Percentiles rank a stretch among this genome's conserved stretches.
Conservation (phyloP, 495 filamentous ascomycete species). For the Neurospora tetraspora region DNA sequence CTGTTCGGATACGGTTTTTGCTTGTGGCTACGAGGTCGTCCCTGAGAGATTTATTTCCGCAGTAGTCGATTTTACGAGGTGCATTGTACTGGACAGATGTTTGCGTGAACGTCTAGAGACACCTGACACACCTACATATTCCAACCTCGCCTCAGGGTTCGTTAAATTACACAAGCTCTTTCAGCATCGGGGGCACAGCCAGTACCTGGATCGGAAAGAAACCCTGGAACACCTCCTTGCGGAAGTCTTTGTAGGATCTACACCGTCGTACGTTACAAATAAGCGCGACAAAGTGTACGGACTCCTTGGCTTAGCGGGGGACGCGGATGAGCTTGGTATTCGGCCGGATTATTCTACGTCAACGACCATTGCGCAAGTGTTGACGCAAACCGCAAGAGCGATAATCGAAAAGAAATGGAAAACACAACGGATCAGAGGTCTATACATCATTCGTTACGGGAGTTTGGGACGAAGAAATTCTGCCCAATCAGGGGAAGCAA, state of each 20-base stretch:
- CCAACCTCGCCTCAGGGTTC: background rate
- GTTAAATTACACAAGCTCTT: rapidly evolving
- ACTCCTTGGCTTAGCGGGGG: conserved; percentile 6
- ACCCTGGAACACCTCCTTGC: background rate
- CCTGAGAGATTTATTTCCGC: background rate
- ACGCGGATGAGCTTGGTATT: conserved; percentile 7
- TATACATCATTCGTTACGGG: background rate
- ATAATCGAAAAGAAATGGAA: background rate
- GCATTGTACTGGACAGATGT: background rate
- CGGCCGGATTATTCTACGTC: conserved; percentile 1
- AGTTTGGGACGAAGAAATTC: background rate
- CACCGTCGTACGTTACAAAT: background rate
- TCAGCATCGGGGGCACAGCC: background rate
- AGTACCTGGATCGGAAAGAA: background rate
- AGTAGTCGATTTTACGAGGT: rapidly evolving
- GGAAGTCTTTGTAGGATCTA: background rate
- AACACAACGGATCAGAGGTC: background rate
- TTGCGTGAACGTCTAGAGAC: background rate
- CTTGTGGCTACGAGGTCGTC: conserved; percentile 4
- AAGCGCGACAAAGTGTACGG: conserved; percentile 7
- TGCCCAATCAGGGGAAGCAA: background rate
- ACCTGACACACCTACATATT: background rate
- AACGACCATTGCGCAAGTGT: background rate
- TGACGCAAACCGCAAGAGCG: conserved; percentile 3
- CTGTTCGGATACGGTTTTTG: conserved; percentile 15